Evolutionary conservation across 495 filamentous ascomycete species (phyloP).

Genomic region (Platismatia glauca): DNA sequence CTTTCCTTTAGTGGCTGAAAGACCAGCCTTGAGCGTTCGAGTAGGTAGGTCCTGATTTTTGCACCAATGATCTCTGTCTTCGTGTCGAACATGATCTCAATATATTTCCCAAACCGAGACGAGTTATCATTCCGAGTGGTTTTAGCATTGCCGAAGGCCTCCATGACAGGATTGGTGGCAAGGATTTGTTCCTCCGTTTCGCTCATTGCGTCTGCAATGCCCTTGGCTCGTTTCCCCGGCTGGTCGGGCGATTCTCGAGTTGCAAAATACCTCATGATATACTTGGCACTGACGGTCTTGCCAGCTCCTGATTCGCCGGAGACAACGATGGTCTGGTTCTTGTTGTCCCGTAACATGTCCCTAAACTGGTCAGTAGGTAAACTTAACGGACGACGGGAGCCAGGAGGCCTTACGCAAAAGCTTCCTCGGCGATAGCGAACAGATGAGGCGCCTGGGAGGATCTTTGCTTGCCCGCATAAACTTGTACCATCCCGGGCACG

Average conservation of each 20-base stretch:
- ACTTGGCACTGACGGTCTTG: conserved; percentile 98
- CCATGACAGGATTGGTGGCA: conserved; percentile 98
- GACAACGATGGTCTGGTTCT: conserved; percentile 97
- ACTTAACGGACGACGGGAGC: background rate
- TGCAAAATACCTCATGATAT: conserved; percentile 99
- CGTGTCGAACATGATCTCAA: conserved; percentile 98
- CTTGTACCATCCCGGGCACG: conserved; percentile 97
- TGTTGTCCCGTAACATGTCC: conserved; percentile 92
- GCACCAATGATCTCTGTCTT: conserved; percentile 95
- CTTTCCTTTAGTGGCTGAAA: conserved; percentile 96
- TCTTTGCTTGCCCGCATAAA: conserved; percentile 95
- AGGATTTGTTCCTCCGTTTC: conserved; percentile 98
- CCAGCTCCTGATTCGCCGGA: conserved; percentile 97
- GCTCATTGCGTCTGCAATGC: conserved; percentile 81
- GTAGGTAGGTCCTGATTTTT: conserved; percentile 88
- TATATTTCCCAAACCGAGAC: conserved; percentile 97
- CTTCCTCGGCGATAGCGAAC: conserved; percentile 98
- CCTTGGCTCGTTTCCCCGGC: conserved; percentile 67
- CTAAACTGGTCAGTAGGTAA: conserved; percentile 34
- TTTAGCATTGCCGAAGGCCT: conserved; percentile 98
- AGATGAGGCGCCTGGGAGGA: conserved; percentile 95
- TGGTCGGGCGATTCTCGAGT: conserved; percentile 91
- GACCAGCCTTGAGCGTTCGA: conserved; percentile 94
- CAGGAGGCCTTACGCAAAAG: conserved; percentile 68
- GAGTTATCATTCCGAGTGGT: conserved; percentile 99